These are phyloP conservation scores for Camellia oleifera DNA, from an alignment of 179 eudicot species.

Conservation along the genomic window DNA sequence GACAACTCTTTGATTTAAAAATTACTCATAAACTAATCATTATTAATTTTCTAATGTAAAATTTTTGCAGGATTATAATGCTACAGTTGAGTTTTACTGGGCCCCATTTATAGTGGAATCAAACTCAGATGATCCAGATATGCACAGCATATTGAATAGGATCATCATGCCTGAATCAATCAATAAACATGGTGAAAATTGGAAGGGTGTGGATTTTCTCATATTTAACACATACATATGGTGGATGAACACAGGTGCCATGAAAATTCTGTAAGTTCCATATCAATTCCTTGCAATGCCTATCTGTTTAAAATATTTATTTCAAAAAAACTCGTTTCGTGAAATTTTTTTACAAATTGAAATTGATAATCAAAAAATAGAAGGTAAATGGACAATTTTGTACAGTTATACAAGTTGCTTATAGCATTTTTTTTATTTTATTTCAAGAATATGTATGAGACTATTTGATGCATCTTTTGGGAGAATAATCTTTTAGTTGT, in stretches of 20 bases:
- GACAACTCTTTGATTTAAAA: neutral
- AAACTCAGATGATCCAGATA: conserved; percentile 85
- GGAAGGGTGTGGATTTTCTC: conserved; percentile 78
- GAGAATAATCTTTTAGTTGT: no score
- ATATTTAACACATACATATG: conserved; percentile 91
- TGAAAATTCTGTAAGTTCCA: conserved; percentile 82
- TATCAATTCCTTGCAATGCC: no score
- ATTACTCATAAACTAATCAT: neutral
- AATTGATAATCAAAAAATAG: no score
- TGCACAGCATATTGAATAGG: conserved; percentile 81
- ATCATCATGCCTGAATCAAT: conserved; percentile 90
- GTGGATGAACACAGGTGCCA: conserved; percentile 92
- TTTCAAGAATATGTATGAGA: no score
- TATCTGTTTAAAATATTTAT: no score
- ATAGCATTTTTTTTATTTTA: no score
- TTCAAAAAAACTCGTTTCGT: no score
- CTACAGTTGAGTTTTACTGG: conserved; percentile 95
- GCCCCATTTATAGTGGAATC: conserved; percentile 95
- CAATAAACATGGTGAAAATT: conserved; percentile 62
- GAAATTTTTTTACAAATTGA: no score
- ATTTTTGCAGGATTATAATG: conserved; percentile 67
- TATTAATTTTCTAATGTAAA: no score
- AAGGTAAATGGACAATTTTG: no score
- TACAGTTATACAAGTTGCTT: no score
- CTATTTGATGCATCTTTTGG: no score